These are phyloP conservation scores for Thalassiosira ordinaria DNA, from an alignment of 352 stramenopile genomes.

Conservation along the genomic window DNA sequence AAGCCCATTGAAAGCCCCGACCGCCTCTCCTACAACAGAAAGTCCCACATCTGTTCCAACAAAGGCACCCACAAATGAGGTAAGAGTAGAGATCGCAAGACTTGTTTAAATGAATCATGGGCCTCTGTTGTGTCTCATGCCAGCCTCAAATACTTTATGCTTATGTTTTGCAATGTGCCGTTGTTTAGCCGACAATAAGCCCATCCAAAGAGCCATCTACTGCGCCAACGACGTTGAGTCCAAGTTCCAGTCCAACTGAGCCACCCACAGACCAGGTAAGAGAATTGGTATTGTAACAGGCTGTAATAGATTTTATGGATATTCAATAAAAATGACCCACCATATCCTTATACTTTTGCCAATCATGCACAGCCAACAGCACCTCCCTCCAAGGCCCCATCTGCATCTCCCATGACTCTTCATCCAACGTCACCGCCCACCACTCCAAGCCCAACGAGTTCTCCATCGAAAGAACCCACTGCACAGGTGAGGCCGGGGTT, in stretches of 20 bases:
- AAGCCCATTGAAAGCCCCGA: slow-evolving; percentile 3
- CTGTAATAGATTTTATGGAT: background rate
- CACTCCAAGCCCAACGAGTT: too few species aligned
- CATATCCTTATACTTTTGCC: too few species aligned
- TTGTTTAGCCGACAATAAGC: background rate
- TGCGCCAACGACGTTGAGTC: background rate
- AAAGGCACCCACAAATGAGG: background rate
- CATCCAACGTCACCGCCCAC: too few species aligned
- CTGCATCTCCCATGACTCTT: too few species aligned
- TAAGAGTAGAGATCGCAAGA: background rate
- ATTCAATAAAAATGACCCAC: background rate
- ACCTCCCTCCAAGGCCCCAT: too few species aligned
- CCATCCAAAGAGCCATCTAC: slow-evolving; percentile 1
- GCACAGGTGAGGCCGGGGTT: too few species aligned
- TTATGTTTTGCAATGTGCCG: background rate
- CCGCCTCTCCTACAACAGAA: slow-evolving; percentile 6
- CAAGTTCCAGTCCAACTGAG: background rate
- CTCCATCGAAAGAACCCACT: too few species aligned
- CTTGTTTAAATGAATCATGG: background rate
- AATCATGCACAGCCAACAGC: too few species aligned
- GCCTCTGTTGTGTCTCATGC: too few species aligned
- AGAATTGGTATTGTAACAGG: background rate
- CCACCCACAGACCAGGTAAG: background rate
- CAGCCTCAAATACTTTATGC: background rate
- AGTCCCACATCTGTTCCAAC: background rate